A percentile compares a stretch with the other conserved stretches of the same genome.
phyloP scores from a whole-genome alignment of 352 stramenopile species.

The Thalassiosira livingstoniorum region DNA sequence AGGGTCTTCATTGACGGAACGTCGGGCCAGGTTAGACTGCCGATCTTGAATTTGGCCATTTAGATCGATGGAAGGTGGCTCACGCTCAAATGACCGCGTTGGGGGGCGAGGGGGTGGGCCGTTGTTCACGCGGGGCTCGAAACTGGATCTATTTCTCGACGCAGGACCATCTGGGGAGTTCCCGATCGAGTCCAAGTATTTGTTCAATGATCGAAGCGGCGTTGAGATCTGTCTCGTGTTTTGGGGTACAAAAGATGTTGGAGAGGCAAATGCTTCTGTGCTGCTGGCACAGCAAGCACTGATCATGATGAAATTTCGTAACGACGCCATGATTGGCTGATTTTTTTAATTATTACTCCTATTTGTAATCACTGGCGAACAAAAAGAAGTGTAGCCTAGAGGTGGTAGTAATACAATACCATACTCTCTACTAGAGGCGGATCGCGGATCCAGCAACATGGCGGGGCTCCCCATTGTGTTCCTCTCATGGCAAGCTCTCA shows the following conservation, averaged over 20 bases:
- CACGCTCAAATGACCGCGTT: background rate
- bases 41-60: slow-evolving; percentile 21
- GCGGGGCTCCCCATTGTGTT: too few species aligned
- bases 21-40: slow-evolving; percentile 38
- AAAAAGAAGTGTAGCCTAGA: too few species aligned
- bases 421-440: too few species aligned
- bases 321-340: slow-evolving; percentile 13
- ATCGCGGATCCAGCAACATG: too few species aligned
- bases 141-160: background rate
- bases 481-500: too few species aligned
- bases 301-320: slow-evolving; percentile 23
- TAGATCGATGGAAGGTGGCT: slow-evolving; percentile 24
- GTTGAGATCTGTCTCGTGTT: background rate
- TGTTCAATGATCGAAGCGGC: background rate
- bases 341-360: too few species aligned
- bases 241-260: too few species aligned
- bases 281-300: slow-evolving; percentile 18
- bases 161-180: background rate
- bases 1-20: slow-evolving; percentile 44
- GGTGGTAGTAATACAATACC: too few species aligned
- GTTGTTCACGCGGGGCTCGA: background rate
- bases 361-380: too few species aligned
- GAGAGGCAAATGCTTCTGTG: slow-evolving; percentile 8
- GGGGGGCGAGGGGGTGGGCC: background rate
- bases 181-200: slow-evolving; percentile 12